These are phyloP conservation scores for Emmonsia crescens DNA, from an alignment of 2,329 filamentous ascomycete species.

Conservation along the genomic window DNA sequence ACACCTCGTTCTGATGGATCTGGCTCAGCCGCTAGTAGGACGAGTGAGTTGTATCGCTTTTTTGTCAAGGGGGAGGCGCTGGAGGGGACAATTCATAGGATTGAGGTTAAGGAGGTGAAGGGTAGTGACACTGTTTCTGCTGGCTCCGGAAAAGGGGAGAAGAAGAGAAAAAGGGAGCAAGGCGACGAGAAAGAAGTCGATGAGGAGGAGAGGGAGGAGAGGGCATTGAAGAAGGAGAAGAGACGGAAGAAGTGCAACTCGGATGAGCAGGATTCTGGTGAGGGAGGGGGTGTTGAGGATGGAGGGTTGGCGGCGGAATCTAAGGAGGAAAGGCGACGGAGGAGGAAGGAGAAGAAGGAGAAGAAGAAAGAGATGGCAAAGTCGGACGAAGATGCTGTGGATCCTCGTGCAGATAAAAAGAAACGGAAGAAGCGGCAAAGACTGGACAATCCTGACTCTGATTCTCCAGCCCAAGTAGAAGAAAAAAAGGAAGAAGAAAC, in stretches of 20 bases:
- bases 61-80: constrained; percentile 78
- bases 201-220: constrained; percentile 7
- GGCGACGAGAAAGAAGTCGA: constrained; percentile 1
- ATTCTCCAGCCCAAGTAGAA: constrained; percentile 11
- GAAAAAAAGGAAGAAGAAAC: constrained; percentile 16
- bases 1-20: constrained; percentile 46
- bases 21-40: constrained; percentile 34
- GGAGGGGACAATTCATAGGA: constrained; percentile 48
- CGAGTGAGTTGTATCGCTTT: constrained; percentile 57
- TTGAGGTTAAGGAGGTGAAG: constrained; percentile 24
- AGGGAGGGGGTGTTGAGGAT: background rate
- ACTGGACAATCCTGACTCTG: background rate
- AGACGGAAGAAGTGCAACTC: constrained; percentile 7
- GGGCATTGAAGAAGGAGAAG: background rate
- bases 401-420: constrained; percentile 6
- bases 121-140: constrained; percentile 20
- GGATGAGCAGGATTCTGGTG: constrained; percentile 16
- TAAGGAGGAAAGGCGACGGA: constrained; percentile 13
- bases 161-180: constrained; percentile 17
- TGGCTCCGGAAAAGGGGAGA: constrained; percentile 13
- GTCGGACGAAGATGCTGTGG: background rate
- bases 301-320: constrained; percentile 15
- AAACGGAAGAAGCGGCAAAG: constrained; percentile 9
- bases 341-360: constrained; percentile 10
- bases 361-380: constrained; percentile 9